Conservation (phyloP, 169 alveolate genomes). For the Theileria orientalis region DNA sequence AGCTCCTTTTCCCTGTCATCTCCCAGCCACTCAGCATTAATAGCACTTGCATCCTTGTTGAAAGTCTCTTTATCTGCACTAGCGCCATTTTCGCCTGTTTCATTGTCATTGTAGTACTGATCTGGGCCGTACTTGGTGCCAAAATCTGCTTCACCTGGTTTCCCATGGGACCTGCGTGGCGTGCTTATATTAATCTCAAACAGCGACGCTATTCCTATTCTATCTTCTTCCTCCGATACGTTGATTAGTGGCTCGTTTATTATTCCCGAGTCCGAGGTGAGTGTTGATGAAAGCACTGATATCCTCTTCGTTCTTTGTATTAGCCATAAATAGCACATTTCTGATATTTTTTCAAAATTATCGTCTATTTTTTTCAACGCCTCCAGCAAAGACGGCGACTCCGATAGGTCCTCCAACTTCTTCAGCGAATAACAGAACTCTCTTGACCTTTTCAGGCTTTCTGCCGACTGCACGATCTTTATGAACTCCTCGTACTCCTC, state of each 20-base stretch:
- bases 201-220: background rate
- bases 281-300: background rate
- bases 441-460: background rate
- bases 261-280: background rate
- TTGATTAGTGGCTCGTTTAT: slow-evolving; percentile 3
- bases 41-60: background rate
- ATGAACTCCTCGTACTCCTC: background rate
- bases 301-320: background rate
- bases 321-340: background rate
- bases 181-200: too few species aligned
- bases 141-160: too few species aligned
- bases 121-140: background rate
- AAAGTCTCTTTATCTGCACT: too few species aligned
- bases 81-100: too few species aligned
- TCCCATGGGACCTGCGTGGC: too few species aligned
- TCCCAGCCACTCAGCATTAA: background rate
- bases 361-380: background rate
- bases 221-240: background rate
- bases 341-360: background rate
- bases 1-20: background rate
- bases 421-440: background rate
- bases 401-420: background rate
- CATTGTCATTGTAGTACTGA: background rate
- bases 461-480: background rate
- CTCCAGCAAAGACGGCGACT: background rate